Conservation (phyloP, 2,329 filamentous ascomycete genomes). For the Fusarium tricinctum region DNA sequence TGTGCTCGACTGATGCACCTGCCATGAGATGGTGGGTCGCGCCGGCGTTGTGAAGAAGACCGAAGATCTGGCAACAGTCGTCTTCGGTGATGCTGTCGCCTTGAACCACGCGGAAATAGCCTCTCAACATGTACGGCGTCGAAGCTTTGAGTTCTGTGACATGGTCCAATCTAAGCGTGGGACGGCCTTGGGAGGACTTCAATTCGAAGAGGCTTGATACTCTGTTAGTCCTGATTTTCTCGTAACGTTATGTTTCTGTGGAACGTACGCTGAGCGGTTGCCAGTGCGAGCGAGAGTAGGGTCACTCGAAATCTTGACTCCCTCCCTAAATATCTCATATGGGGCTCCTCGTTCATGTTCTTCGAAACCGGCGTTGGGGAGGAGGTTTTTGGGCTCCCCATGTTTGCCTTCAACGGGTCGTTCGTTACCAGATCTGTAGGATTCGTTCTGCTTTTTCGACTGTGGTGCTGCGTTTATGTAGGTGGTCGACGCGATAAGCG, state of each 20-base stretch:
- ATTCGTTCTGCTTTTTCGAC: background rate
- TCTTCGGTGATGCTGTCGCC: background rate
- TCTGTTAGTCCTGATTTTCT: background rate
- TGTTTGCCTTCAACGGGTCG: background rate
- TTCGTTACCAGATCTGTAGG: background rate
- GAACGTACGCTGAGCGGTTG: background rate
- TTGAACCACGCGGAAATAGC: background rate
- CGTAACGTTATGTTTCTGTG: no score
- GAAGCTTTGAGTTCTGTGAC: background rate
- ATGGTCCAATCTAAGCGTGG: background rate
- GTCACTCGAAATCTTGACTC: background rate
- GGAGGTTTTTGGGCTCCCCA: background rate
- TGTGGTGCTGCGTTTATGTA: background rate
- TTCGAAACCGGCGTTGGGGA: constrained; percentile 5
- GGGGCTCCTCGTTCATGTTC: background rate
- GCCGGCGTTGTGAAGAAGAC: background rate
- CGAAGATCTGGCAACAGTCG: background rate
- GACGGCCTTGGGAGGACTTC: background rate
- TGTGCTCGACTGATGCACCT: background rate
- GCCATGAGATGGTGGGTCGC: background rate
- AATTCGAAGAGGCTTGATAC: background rate
- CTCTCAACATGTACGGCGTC: background rate
- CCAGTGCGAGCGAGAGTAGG: background rate
- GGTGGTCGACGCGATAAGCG: background rate
- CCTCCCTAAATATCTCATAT: background rate